Conservation (phyloP, 306 rosid species). For the Cicer arietinum region DNA sequence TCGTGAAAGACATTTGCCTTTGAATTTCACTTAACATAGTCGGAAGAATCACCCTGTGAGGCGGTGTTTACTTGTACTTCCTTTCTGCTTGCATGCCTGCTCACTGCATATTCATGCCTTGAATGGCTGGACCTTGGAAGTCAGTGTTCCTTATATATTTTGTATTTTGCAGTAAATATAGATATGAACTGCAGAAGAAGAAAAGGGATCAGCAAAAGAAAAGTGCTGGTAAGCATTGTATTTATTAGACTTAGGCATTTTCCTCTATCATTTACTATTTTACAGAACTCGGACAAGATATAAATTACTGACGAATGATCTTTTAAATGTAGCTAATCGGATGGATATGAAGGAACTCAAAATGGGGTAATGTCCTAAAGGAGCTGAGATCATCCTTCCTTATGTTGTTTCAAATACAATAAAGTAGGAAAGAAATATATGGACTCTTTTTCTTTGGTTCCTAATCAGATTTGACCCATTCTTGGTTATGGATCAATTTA, state of each 20-base stretch:
- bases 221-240: conserved; percentile 84
- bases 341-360: conserved; percentile 99
- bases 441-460: conserved; percentile 34
- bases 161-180: conserved; percentile 79
- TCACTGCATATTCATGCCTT: conserved; percentile 13
- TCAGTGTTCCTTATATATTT: conserved; percentile 39
- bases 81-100: conserved; percentile 13
- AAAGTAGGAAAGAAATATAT: conserved; percentile 23
- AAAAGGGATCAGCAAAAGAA: conserved; percentile 93
- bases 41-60: conserved; percentile 5
- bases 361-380: conserved; percentile 80
- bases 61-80: conserved; percentile 9
- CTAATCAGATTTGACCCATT: conserved; percentile 13
- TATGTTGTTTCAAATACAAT: conserved; percentile 21
- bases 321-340: conserved; percentile 83
- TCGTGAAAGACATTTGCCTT: neutral
- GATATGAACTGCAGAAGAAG: conserved; percentile 90
- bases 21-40: conserved; percentile 10
- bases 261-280: conserved; percentile 42
- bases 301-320: conserved; percentile 58
- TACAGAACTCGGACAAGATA: conserved; percentile 43
- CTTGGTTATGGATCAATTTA: conserved; percentile 21
- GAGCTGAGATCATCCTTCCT: conserved; percentile 28
- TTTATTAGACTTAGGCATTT: conserved; percentile 44
- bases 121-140: conserved; percentile 16